phyloP scores from a whole-genome alignment of 2,329 filamentous ascomycete species.

The Thyridium curvatum region DNA sequence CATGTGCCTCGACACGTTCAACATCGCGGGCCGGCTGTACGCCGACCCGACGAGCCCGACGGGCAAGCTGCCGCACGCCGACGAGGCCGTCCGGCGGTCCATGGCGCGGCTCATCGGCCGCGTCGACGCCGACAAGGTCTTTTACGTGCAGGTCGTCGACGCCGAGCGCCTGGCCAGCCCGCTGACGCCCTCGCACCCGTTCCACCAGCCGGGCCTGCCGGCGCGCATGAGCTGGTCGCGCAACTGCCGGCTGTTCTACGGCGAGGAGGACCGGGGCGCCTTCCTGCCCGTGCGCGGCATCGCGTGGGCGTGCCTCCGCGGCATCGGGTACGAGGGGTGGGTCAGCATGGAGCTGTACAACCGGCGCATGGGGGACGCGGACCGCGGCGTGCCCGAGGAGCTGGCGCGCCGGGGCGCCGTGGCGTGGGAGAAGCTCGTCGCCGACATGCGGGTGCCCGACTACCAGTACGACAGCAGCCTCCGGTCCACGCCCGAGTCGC shows the following conservation, averaged over 20 bases:
- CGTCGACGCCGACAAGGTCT: slow-evolving; percentile 47
- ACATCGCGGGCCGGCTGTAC: slow-evolving; percentile 52
- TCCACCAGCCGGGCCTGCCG: slow-evolving; percentile 46
- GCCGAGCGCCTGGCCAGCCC: slow-evolving; percentile 45
- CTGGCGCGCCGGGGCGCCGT: slow-evolving; percentile 44
- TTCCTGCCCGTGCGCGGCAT: slow-evolving; percentile 53
- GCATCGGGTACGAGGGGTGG: slow-evolving; percentile 52
- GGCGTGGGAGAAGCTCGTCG: slow-evolving; percentile 36
- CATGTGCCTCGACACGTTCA: slow-evolving; percentile 57
- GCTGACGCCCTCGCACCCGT: slow-evolving; percentile 42
- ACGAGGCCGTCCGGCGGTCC: slow-evolving; percentile 37
- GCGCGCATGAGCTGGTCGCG: slow-evolving; percentile 57
- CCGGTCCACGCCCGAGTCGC: no score
- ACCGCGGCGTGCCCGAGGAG: slow-evolving; percentile 35
- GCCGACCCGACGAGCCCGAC: slow-evolving; percentile 42
- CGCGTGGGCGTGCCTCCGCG: slow-evolving; percentile 42
- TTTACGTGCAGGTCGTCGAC: slow-evolving; percentile 59
- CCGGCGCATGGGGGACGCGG: slow-evolving; percentile 38
- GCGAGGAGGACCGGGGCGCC: slow-evolving; percentile 45
- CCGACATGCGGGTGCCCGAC: no score
- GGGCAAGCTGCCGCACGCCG: slow-evolving; percentile 33
- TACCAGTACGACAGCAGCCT: no score
- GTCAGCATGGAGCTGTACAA: slow-evolving; percentile 56
- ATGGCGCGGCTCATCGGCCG: slow-evolving; percentile 35
- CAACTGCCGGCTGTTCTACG: slow-evolving; percentile 55